Evolutionary conservation across 129 eudicot species (phyloP), one percentile per base, ranked within the genome.

Genomic region (Flaveria linearis): DNA sequence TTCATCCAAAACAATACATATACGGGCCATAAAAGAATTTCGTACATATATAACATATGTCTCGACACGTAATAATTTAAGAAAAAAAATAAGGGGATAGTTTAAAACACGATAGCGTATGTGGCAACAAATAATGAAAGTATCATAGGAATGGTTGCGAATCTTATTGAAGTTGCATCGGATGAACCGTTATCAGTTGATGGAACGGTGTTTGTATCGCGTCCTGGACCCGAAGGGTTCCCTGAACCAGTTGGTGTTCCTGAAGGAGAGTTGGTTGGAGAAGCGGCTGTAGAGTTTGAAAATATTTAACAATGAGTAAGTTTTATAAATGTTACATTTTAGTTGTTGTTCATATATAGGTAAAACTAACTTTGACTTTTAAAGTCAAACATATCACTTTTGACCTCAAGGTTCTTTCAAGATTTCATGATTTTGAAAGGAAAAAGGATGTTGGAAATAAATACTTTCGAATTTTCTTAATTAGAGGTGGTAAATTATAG

Each of bases 111-210:
- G 13, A 33, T 20, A 15, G 79, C 58, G 52, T 56, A 73, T 2
- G 41, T 45, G 42, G 69, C 69, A 66, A 73, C 45, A 55, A 80
- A 63, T 30, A 74, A 51, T 9, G 53, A 39, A 84, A 63, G 43
- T 78, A 69, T 72, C 22, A 80, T 60, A 81, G 85, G 75, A 86
- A 73, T 73, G 79, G 76, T 72, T 47, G 85, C 74, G 57, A 88
- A 58, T 79, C 73, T 88, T 73, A 56, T 80, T 41, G 88, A 58
- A 79, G 83, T 81, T 85, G 89, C 89, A 52, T 78, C 93, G 0
- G 91, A 88, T 79, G 91, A 77, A 69, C 88, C 88, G 56, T 57
- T 81, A 47, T 83, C 88, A 16, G 88, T 78, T 62, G 89, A 74
- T 56, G 91, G 96, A 73, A 75, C 73, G 2, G 70, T 82, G 63